These are phyloP conservation scores for Eimeria necatrix DNA, from an alignment of 169 alveolate genomes.

Conservation along the genomic window DNA sequence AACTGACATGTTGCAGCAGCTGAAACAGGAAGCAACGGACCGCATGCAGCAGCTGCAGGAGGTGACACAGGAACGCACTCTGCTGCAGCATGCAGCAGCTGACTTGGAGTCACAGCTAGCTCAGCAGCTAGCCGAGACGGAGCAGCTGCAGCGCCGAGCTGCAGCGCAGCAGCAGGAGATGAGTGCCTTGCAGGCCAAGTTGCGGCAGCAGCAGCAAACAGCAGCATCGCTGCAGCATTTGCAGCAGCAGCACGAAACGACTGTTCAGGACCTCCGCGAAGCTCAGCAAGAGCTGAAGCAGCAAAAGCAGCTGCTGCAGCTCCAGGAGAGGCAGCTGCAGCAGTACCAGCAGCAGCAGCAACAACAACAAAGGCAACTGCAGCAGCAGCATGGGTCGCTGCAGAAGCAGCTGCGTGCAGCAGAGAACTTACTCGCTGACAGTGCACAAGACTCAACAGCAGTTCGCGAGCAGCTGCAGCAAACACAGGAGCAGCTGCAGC, in stretches of 20 bases:
- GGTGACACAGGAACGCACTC: neutral
- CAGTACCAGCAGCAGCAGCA: slow-evolving; percentile 58
- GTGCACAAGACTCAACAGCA: slow-evolving; percentile 43
- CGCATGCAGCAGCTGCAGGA: slow-evolving; percentile 71
- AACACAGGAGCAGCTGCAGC: slow-evolving; percentile 66
- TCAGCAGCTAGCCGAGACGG: slow-evolving; percentile 52
- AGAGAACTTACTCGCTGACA: neutral
- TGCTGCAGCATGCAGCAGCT: slow-evolving; percentile 74
- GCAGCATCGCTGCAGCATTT: slow-evolving; percentile 52
- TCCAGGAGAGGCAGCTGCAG: slow-evolving; percentile 59
- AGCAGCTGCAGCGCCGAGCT: slow-evolving; percentile 68
- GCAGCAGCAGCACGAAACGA: slow-evolving; percentile 64
- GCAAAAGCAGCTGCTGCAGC: slow-evolving; percentile 32
- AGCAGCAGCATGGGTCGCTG: slow-evolving; percentile 34
- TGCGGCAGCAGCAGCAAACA: slow-evolving; percentile 48
- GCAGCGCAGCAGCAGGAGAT: slow-evolving; percentile 51
- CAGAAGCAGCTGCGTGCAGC: slow-evolving; percentile 74
- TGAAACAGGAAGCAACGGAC: slow-evolving; percentile 52
- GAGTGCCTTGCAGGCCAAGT: neutral
- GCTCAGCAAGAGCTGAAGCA: slow-evolving; percentile 63
- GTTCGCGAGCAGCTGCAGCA: slow-evolving; percentile 44
- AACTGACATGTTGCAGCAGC: slow-evolving; percentile 39
- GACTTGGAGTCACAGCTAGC: slow-evolving; percentile 67
- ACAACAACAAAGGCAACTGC: slow-evolving; percentile 19
- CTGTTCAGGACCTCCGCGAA: neutral